Evolutionary conservation across 345 rosid species (phyloP).

Genomic region (Rhodomyrtus tomentosa): DNA sequence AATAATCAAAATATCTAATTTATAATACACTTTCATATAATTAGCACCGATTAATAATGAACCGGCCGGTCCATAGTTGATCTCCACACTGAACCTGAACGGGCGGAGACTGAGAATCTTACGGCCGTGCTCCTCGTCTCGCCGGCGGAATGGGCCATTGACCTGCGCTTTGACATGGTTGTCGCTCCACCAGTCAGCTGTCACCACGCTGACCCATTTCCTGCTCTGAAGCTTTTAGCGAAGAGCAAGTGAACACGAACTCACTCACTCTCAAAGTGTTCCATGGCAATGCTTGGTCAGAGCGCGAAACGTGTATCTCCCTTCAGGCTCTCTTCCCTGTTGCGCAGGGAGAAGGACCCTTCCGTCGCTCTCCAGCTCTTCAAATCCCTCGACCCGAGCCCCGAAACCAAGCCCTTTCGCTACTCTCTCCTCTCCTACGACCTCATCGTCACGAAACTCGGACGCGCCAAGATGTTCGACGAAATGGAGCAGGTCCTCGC

Average conservation of each 20-base stretch:
- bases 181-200: background rate
- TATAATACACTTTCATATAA: background rate
- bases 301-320: constrained; percentile 33
- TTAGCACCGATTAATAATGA: background rate
- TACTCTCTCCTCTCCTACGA: constrained; percentile 63
- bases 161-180: background rate
- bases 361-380: constrained; percentile 49
- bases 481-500: constrained; percentile 52
- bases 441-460: constrained; percentile 68
- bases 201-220: background rate
- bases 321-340: constrained; percentile 50
- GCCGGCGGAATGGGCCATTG: background rate
- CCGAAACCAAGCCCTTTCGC: constrained; percentile 15
- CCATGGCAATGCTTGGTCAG: background rate
- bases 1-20: background rate
- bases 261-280: background rate
- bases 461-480: constrained; percentile 60
- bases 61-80: background rate
- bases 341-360: constrained; percentile 62
- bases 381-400: constrained; percentile 32
- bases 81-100: background rate
- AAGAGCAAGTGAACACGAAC: background rate
- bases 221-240: background rate
- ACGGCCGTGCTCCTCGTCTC: background rate
- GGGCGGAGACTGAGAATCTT: background rate